A percentile compares a stretch with the other conserved stretches of the same genome.
Conservation (phyloP, 1,284 basidiomycete genomes). For the Tylopilus sp. region DNA sequence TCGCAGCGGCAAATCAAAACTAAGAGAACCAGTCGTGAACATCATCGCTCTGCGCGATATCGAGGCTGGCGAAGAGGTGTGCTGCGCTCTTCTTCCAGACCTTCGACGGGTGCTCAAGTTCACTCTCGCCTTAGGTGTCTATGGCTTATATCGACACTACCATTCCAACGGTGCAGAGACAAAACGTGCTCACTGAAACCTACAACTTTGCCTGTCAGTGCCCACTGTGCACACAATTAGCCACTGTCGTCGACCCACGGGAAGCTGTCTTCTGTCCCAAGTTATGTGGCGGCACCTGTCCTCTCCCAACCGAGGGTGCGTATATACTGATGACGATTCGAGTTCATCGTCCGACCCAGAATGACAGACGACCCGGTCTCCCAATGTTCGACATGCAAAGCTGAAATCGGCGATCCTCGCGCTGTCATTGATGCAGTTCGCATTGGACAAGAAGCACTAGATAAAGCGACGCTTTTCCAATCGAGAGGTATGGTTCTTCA, state of each 20-base stretch:
- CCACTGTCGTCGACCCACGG: slow-evolving; percentile 55
- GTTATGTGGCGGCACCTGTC: slow-evolving; percentile 58
- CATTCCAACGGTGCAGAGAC: slow-evolving; percentile 57
- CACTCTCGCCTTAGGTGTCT: slow-evolving; percentile 40
- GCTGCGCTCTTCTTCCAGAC: slow-evolving; percentile 8
- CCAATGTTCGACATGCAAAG: slow-evolving; percentile 60
- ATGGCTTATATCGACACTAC: slow-evolving; percentile 87
- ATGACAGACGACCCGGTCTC: slow-evolving; percentile 42
- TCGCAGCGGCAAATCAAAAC: slow-evolving; percentile 35
- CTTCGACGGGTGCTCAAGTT: slow-evolving; percentile 2
- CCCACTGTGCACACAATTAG: slow-evolving; percentile 44
- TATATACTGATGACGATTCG: slow-evolving; percentile 13
- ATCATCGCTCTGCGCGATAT: slow-evolving; percentile 71
- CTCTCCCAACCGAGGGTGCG: slow-evolving; percentile 55
- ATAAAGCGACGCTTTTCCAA: slow-evolving; percentile 63
- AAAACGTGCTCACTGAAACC: slow-evolving; percentile 58
- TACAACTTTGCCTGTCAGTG: slow-evolving; percentile 85
- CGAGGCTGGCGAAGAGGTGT: slow-evolving; percentile 64
- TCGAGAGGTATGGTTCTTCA: slow-evolving; percentile 43
- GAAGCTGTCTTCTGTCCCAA: slow-evolving; percentile 66
- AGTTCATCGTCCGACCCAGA: slow-evolving; percentile 1
- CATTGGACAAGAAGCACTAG: slow-evolving; percentile 64
- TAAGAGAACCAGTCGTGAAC: slow-evolving; percentile 62
- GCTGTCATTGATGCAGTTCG: slow-evolving; percentile 57
- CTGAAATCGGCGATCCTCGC: slow-evolving; percentile 47